phyloP scores from a whole-genome alignment of 2,329 filamentous ascomycete genomes.

The Zymoseptoria brevis region DNA sequence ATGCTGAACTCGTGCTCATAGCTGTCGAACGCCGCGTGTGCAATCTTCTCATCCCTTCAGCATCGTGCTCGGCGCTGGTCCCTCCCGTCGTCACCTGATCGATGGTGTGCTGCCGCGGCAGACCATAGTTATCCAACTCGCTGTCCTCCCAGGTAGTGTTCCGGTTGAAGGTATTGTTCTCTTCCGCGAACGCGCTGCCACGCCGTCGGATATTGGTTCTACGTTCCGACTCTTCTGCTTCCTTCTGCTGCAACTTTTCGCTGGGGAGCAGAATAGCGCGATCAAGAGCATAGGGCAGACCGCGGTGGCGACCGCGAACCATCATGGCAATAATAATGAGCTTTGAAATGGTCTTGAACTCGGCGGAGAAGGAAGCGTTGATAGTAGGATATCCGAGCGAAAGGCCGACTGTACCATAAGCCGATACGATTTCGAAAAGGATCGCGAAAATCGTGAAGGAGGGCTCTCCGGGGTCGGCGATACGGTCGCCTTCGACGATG shows the following conservation, averaged over 20 bases:
- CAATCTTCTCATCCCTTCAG: slow-evolving; percentile 7
- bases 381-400: slow-evolving; percentile 70
- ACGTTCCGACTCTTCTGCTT: slow-evolving; percentile 37
- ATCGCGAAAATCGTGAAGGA: slow-evolving; percentile 45
- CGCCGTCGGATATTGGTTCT: slow-evolving; percentile 22
- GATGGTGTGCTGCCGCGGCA: slow-evolving; percentile 19
- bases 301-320: slow-evolving; percentile 57
- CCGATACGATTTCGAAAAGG: slow-evolving; percentile 80
- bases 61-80: slow-evolving; percentile 11
- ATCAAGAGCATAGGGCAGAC: slow-evolving; percentile 59
- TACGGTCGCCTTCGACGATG: slow-evolving; percentile 70
- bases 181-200: slow-evolving; percentile 20
- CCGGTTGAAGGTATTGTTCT: slow-evolving; percentile 5
- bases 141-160: slow-evolving; percentile 18
- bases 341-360: slow-evolving; percentile 67
- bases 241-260: slow-evolving; percentile 55
- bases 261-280: slow-evolving; percentile 61
- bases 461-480: slow-evolving; percentile 54
- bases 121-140: slow-evolving; percentile 23
- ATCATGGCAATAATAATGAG: slow-evolving; percentile 61
- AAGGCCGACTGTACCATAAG: slow-evolving; percentile 89
- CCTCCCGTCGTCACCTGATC: slow-evolving; percentile 13
- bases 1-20: slow-evolving; percentile 6
- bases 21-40: slow-evolving; percentile 11
- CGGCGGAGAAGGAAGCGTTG: slow-evolving; percentile 72